Conservation (phyloP, 1,139 yeast species). For the Blastobotrys ciferrii region DNA sequence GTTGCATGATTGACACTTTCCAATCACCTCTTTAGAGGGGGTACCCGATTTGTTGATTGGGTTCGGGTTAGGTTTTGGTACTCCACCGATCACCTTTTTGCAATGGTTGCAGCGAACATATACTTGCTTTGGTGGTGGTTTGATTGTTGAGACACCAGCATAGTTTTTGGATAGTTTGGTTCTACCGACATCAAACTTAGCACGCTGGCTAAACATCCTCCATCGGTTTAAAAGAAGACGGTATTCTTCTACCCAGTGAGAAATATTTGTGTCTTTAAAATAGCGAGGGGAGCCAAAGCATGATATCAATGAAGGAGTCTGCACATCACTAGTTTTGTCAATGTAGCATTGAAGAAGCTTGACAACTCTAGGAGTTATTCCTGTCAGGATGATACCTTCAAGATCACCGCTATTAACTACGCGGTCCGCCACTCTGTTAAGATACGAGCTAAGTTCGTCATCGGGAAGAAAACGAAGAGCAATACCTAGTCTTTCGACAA, state of each 20-base stretch:
- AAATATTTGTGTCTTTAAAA: constrained; percentile 65
- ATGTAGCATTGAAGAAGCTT: constrained; percentile 84
- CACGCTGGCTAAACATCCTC: constrained; percentile 74
- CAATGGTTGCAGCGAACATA: constrained; percentile 79
- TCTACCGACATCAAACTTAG: constrained; percentile 80
- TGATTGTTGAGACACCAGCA: constrained; percentile 48
- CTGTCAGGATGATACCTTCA: constrained; percentile 88
- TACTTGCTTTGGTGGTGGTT: constrained; percentile 68
- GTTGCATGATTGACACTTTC: constrained; percentile 77
- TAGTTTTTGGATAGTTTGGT: constrained; percentile 59
- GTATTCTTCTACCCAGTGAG: constrained; percentile 72
- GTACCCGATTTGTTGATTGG: constrained; percentile 10
- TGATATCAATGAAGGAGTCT: constrained; percentile 82
- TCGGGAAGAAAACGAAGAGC: constrained; percentile 84
- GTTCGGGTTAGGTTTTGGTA: constrained; percentile 8
- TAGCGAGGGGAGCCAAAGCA: constrained; percentile 83
- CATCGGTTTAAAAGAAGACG: constrained; percentile 77
- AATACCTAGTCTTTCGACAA: constrained; percentile 84
- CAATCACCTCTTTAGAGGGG: constrained; percentile 9
- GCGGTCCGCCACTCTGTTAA: constrained; percentile 65
- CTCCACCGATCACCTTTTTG: constrained; percentile 46
- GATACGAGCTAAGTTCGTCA: constrained; percentile 52
- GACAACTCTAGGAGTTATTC: constrained; percentile 80
- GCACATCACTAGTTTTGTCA: constrained; percentile 87
- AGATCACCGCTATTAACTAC: constrained; percentile 79